Evolutionary conservation across 2,329 filamentous ascomycete species (phyloP).

Genomic region (Penicillium concentricum): DNA sequence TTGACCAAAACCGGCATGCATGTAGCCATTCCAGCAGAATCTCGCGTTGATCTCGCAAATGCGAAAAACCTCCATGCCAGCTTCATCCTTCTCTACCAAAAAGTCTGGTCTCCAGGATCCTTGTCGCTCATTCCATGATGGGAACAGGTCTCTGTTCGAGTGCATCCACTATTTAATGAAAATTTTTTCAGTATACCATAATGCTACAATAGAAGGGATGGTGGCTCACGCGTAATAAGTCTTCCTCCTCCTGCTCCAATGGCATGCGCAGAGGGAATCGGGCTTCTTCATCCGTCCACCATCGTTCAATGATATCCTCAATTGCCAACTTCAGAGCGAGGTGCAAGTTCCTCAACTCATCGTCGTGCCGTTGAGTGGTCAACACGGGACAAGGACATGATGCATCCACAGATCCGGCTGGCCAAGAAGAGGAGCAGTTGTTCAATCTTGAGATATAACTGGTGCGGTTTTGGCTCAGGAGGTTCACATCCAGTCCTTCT

Average conservation of each 20-base stretch:
- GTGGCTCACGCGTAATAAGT: constrained; percentile 18
- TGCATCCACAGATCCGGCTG: not conserved
- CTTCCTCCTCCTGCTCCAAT: constrained; percentile 26
- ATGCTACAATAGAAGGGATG: not conserved
- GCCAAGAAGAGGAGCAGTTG: constrained; percentile 1
- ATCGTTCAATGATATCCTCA: constrained; percentile 30
- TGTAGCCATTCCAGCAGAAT: constrained; percentile 24
- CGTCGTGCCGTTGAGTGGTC: not conserved
- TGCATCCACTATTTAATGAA: constrained; percentile 6
- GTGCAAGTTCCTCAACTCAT: constrained; percentile 13
- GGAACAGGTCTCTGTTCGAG: not conserved
- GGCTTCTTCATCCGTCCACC: constrained; percentile 26
- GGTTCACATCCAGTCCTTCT: not conserved
- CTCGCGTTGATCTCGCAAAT: constrained; percentile 30
- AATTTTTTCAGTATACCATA: not conserved
- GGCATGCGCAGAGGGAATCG: constrained; percentile 28
- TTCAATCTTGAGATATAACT: not conserved
- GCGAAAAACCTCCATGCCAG: not conserved
- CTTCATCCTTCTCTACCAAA: constrained; percentile 14
- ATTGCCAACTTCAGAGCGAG: constrained; percentile 24
- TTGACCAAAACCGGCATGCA: constrained; percentile 9
- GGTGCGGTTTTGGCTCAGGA: not conserved
- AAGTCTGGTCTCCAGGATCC: constrained; percentile 33
- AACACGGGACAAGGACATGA: not conserved
- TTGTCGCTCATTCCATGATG: constrained; percentile 1